These are phyloP conservation scores for Zygosaccharomyces sapae DNA, from an alignment of 1,139 yeast species.

Conservation along the genomic window DNA sequence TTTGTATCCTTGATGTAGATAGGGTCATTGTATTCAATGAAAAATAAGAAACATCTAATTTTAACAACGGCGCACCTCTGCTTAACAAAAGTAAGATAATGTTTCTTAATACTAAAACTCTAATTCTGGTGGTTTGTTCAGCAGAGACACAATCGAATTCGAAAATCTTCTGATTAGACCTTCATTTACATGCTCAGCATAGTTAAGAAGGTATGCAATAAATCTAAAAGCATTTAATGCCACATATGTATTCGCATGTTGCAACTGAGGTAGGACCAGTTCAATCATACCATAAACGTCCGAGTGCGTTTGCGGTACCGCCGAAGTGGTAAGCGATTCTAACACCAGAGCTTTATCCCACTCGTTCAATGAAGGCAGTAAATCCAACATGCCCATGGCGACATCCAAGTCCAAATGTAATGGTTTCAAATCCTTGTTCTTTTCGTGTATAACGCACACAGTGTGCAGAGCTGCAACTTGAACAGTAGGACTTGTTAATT, in stretches of 20 bases:
- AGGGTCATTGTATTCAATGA: slow-evolving; percentile 80
- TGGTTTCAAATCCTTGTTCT: slow-evolving; percentile 34
- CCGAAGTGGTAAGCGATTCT: slow-evolving; percentile 56
- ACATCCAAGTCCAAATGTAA: slow-evolving; percentile 26
- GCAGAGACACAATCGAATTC: slow-evolving; percentile 62
- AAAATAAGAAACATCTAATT: slow-evolving; percentile 73
- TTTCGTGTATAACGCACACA: slow-evolving; percentile 61
- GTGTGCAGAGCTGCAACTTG: slow-evolving; percentile 73
- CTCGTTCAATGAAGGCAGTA: slow-evolving; percentile 44
- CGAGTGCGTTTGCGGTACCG: slow-evolving; percentile 61
- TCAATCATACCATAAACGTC: slow-evolving; percentile 70
- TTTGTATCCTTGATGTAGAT: slow-evolving; percentile 87
- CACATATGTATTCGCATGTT: slow-evolving; percentile 77
- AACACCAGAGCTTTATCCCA: slow-evolving; percentile 79
- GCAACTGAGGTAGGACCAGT: slow-evolving; percentile 65
- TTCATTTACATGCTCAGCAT: slow-evolving; percentile 44
- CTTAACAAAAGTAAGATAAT: slow-evolving; percentile 71
- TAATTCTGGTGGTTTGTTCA: slow-evolving; percentile 76
- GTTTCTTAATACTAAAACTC: slow-evolving; percentile 81
- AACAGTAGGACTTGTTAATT: slow-evolving; percentile 58
- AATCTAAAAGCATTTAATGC: slow-evolving; percentile 73
- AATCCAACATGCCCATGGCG: slow-evolving; percentile 24
- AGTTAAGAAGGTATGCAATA: slow-evolving; percentile 68
- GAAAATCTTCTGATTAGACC: slow-evolving; percentile 58
- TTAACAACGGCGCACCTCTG: slow-evolving; percentile 53